A percentile compares a stretch with the other conserved stretches of the same genome.
Conservation (phyloP, 371 early-diverging fungal species). For the Batkoa obscura region DNA sequence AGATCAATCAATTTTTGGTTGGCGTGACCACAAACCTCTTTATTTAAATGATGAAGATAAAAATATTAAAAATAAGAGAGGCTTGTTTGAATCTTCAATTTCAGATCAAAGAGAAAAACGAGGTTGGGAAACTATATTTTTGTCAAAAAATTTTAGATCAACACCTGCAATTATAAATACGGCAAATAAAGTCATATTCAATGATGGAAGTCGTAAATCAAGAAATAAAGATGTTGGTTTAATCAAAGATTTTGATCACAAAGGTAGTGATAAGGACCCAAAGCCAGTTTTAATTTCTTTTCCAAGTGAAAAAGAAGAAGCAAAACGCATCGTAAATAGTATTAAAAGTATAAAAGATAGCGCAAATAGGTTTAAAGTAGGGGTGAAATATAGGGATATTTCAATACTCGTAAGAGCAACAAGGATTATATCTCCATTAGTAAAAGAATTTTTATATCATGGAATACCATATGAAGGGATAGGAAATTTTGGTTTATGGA, state of each 20-base stretch:
- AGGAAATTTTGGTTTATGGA: background rate
- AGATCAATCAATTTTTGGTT: constrained; percentile 1
- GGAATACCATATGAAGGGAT: background rate
- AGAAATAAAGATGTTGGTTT: no score
- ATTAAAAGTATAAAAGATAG: background rate
- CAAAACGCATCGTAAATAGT: background rate
- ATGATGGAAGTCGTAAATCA: background rate
- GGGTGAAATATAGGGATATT: background rate
- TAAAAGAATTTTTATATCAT: background rate
- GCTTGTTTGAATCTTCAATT: no score
- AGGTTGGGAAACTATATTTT: background rate
- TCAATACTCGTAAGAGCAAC: background rate
- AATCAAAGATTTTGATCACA: no score
- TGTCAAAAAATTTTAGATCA: background rate
- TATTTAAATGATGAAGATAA: no score
- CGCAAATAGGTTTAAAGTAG: background rate
- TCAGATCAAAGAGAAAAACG: no score
- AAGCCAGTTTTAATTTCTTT: no score
- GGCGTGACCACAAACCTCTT: background rate
- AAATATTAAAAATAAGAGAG: no score
- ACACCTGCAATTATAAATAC: background rate
- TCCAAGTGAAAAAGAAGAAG: background rate
- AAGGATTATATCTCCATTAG: background rate
- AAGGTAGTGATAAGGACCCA: background rate
- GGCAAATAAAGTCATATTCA: background rate